phyloP scores from a whole-genome alignment of 345 rosid genomes.

The Heritiera fomes region DNA sequence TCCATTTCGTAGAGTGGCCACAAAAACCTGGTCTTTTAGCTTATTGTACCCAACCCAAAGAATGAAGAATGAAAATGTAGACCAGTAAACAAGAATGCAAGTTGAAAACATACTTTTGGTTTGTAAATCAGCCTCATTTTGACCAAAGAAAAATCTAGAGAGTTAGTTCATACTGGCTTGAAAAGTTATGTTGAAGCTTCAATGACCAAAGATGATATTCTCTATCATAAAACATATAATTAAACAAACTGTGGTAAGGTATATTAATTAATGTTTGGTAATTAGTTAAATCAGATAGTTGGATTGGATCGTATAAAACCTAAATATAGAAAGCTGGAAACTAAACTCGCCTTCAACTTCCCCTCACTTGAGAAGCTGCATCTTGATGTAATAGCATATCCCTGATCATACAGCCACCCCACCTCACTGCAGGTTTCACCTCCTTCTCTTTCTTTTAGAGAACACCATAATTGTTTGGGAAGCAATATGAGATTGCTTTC shows the following conservation, averaged over 20 bases:
- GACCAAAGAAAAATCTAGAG: neutral
- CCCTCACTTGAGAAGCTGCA: slow-evolving; percentile 60
- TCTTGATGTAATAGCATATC: slow-evolving; percentile 55
- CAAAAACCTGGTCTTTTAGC: neutral
- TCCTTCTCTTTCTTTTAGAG: slow-evolving; percentile 40
- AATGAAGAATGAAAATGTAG: neutral
- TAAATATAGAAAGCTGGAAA: neutral
- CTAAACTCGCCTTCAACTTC: slow-evolving; percentile 54
- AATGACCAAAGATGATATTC: neutral
- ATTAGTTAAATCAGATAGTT: neutral
- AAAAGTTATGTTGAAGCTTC: neutral
- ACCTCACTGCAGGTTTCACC: slow-evolving; percentile 53
- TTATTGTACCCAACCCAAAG: neutral
- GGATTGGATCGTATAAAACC: neutral
- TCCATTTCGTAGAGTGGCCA: neutral
- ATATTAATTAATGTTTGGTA: neutral
- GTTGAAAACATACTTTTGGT: neutral
- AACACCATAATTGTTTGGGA: slow-evolving; percentile 78
- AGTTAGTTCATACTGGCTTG: neutral
- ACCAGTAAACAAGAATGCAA: neutral
- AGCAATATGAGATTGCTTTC: slow-evolving; percentile 58
- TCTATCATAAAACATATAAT: neutral
- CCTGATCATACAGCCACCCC: slow-evolving; percentile 70
- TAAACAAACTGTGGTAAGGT: neutral
- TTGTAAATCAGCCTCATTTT: neutral